Base-by-base conservation (phyloP, 1,284 basidiomycete species). In the Ganoderma resinaceum region DNA sequence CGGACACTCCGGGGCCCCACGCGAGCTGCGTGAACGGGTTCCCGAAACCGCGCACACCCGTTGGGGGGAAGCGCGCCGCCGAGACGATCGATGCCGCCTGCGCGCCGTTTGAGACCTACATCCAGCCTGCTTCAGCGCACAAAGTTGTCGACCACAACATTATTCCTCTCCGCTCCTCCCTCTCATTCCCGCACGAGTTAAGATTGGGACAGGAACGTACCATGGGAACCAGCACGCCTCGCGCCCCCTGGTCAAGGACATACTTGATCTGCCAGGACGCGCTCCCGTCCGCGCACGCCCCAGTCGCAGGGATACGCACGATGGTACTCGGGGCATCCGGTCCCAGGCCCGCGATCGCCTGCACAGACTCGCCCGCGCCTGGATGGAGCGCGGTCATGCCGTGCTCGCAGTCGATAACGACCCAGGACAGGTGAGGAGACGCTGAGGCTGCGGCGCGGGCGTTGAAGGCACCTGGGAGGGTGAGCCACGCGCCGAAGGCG, bases 401-500 rank as follows among this genome's bases (percentile, higher is more conserved):
- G 72, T 91, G 90, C 76, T 91, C 90, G 75, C 89, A 89, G 75
- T 91, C 89, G 74, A 91, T 80, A 59, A 84, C 75, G 37, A 91
- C 80, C 89, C 89, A 91, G 0, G 87, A 87, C 11, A 91, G 77
- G 73, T 87, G 81, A 0, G 84, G 82, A 66, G 85, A 87, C 8
- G 89, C 82, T 67, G 84, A 81, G 0, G 88, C 89, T 52, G 88
- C 83, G 1, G 83, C 82, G 29, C 89, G 83, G 1, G 89, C 88
- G 70, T 85, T 83, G 73, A 89, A 83, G 7, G 81, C 76, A 18
- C 87, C 86, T 1, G 87, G 86, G 11, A 87, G 74, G 38, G 89
- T 91, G 43, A 91, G 79, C 90, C 91, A 93, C n/a, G 87, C 87
- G 7, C 91, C 91, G 69, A 92, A 89, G 2, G 91, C 90, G 52